These are phyloP conservation scores for Exophiala phaeomuriformis DNA, from an alignment of 2,329 filamentous ascomycete genomes.

Conservation along the genomic window DNA sequence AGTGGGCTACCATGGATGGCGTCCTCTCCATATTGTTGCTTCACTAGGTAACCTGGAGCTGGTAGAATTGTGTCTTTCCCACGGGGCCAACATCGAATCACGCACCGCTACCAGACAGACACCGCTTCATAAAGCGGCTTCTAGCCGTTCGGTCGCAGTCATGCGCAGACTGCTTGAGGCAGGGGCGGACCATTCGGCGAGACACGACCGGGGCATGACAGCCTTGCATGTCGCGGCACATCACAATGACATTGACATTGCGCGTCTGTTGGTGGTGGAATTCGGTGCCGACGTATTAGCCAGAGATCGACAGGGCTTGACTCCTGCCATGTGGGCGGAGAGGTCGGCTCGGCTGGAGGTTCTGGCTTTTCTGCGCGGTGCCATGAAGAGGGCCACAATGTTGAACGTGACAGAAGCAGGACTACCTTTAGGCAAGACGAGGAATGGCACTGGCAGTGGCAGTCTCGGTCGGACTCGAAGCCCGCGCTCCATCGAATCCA, in stretches of 20 bases:
- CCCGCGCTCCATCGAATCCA: too few relatives aligned
- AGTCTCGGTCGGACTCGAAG: neutral
- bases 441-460: neutral
- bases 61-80: constrained; percentile 18
- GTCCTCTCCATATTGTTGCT: constrained; percentile 25
- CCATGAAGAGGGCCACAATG: constrained; percentile 11
- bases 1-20: constrained; percentile 24
- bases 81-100: constrained; percentile 14
- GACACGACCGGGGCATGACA: constrained; percentile 33
- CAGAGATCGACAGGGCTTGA: constrained; percentile 16
- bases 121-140: constrained; percentile 24
- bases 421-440: too few relatives aligned
- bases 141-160: constrained; percentile 15
- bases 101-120: constrained; percentile 22
- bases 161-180: constrained; percentile 32
- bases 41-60: constrained; percentile 22
- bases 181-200: constrained; percentile 33
- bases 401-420: neutral
- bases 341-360: constrained; percentile 20
- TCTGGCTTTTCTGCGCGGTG: constrained; percentile 13
- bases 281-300: constrained; percentile 33
- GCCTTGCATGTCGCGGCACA: constrained; percentile 38
- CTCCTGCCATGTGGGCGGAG: constrained; percentile 22
- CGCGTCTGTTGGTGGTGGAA: constrained; percentile 33
- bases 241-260: constrained; percentile 34